These are phyloP conservation scores for Cordyceps tenuipes DNA, from an alignment of 2,329 filamentous ascomycete species.

Conservation along the genomic window DNA sequence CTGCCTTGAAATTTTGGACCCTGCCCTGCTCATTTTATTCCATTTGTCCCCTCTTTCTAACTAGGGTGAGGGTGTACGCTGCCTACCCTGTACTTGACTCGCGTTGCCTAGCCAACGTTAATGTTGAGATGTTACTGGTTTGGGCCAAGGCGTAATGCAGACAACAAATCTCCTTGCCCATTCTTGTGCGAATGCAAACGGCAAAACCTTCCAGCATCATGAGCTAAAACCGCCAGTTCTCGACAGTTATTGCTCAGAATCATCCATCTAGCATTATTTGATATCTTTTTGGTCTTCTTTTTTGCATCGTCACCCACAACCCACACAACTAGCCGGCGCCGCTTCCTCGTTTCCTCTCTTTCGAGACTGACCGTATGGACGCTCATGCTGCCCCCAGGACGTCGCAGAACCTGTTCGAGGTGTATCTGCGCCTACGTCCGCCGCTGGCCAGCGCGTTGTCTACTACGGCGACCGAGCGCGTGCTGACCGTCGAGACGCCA, in stretches of 20 bases:
- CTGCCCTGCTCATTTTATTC: too few relatives aligned
- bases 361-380: constrained; percentile 27
- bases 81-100: background rate
- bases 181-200: background rate
- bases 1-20: too few relatives aligned
- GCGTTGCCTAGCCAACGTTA: background rate
- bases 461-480: constrained; percentile 48
- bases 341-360: background rate
- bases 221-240: background rate
- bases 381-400: constrained; percentile 22
- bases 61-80: too few relatives aligned
- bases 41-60: too few relatives aligned
- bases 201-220: background rate
- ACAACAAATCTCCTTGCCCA: constrained; percentile 1
- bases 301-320: background rate
- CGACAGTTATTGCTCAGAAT: background rate
- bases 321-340: background rate
- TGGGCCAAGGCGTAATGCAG: background rate
- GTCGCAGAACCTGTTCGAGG: constrained; percentile 67
- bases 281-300: background rate
- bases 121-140: background rate
- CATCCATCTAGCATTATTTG: background rate
- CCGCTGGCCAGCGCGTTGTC: constrained; percentile 35
- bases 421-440: constrained; percentile 80
- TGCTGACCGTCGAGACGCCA: constrained; percentile 66